These are phyloP conservation scores for Erucastrum elatum DNA, from an alignment of 345 rosid species.

Conservation along the genomic window DNA sequence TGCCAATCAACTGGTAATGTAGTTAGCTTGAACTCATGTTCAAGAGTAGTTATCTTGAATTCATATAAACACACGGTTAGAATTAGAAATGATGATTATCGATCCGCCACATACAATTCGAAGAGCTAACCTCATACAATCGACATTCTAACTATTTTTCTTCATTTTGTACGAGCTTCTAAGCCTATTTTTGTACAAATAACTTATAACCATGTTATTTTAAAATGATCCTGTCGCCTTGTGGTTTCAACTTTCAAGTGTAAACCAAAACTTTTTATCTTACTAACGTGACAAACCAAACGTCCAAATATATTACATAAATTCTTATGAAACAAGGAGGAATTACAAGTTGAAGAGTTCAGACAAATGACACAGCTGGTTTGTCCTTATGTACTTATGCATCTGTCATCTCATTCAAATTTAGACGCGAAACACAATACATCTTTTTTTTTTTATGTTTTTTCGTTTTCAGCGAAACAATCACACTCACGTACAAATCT, in stretches of 20 bases:
- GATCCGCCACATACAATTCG: not conserved
- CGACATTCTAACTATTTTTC: not conserved
- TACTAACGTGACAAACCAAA: slow-evolving; percentile 26
- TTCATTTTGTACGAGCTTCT: not conserved
- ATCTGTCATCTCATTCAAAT: slow-evolving; percentile 17
- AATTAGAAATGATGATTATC: not conserved
- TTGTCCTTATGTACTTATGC: slow-evolving; percentile 8
- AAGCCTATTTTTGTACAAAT: no score
- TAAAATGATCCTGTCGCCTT: not conserved
- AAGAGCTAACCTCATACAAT: not conserved
- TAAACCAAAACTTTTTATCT: not conserved
- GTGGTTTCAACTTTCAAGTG: not conserved
- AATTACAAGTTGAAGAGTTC: not conserved
- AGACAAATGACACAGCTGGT: slow-evolving; percentile 25
- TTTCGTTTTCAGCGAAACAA: slow-evolving; percentile 24
- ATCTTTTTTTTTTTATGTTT: no score
- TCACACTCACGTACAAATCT: slow-evolving; percentile 16
- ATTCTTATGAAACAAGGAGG: slow-evolving; percentile 5
- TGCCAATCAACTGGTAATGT: no score
- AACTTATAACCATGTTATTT: not conserved
- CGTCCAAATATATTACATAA: slow-evolving; percentile 4
- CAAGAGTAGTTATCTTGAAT: not conserved
- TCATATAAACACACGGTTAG: not conserved
- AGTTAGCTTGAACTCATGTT: not conserved
- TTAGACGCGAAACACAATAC: not conserved